Evolutionary conservation across 1,284 basidiomycete genomes (phyloP).

Genomic region (Fomitiporia mediterranea): DNA sequence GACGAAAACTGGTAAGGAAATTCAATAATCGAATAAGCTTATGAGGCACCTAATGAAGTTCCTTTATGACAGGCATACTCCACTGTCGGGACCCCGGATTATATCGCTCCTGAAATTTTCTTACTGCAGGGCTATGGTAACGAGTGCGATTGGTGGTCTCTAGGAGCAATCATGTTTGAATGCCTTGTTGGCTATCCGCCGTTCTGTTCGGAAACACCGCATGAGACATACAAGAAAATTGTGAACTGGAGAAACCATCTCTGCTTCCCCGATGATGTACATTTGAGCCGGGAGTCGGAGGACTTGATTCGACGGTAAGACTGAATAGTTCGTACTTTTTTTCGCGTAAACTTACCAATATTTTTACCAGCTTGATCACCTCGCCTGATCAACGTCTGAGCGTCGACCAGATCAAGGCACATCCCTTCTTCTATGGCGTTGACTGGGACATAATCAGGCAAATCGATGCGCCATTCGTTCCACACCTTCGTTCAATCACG

Average conservation of each 20-base stretch:
- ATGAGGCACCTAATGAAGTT: not conserved
- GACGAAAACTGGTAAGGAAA: conserved; percentile 79
- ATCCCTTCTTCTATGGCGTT: conserved; percentile 51
- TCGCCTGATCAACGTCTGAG: conserved; percentile 77
- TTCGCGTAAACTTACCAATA: not conserved
- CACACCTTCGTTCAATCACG: conserved; percentile 54
- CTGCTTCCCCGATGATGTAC: conserved; percentile 94
- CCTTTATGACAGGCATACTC: conserved; percentile 76
- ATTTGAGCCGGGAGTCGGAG: conserved; percentile 89
- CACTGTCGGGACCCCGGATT: conserved; percentile 98
- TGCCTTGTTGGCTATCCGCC: conserved; percentile 97
- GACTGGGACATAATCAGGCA: conserved; percentile 59
- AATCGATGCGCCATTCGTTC: conserved; percentile 65
- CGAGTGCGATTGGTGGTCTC: conserved; percentile 98
- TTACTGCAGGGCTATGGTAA: conserved; percentile 96
- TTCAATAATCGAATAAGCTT: not conserved
- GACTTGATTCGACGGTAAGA: conserved; percentile 80
- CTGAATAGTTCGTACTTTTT: not conserved
- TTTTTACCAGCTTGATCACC: conserved; percentile 61
- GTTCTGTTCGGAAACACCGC: conserved; percentile 96
- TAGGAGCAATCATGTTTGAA: conserved; percentile 98
- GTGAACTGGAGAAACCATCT: conserved; percentile 92
- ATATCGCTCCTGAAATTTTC: conserved; percentile 99
- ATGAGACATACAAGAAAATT: conserved; percentile 98
- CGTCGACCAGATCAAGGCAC: conserved; percentile 48